Percentiles rank a stretch among this genome's conserved stretches.
phyloP scores from a whole-genome alignment of 495 filamentous ascomycete genomes.

The Clohesyomyces aquaticus region DNA sequence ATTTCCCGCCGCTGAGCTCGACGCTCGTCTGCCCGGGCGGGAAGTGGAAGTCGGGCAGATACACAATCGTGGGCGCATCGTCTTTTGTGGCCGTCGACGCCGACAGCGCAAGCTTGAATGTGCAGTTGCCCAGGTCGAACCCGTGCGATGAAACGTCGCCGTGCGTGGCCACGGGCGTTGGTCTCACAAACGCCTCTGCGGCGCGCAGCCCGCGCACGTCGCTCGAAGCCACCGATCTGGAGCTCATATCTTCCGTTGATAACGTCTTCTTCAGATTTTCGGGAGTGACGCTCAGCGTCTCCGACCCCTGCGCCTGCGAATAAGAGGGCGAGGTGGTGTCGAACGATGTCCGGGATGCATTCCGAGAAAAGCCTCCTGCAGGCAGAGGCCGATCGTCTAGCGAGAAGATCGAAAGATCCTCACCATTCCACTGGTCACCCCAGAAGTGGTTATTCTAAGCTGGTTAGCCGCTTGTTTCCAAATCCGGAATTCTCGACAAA shows the following conservation, averaged over 20 bases:
- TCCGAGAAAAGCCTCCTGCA: constrained; percentile 46
- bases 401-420: constrained; percentile 91
- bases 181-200: constrained; percentile 88
- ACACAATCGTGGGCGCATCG: constrained; percentile 77
- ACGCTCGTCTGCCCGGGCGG: constrained; percentile 70
- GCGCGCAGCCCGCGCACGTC: constrained; percentile 70
- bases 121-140: constrained; percentile 64
- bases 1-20: constrained; percentile 82
- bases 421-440: constrained; percentile 97
- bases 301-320: constrained; percentile 57
- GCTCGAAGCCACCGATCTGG: constrained; percentile 11
- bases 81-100: constrained; percentile 49
- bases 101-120: constrained; percentile 44
- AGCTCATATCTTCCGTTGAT: constrained; percentile 53
- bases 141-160: constrained; percentile 68
- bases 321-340: constrained; percentile 61
- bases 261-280: constrained; percentile 74
- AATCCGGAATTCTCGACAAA: constrained; percentile 27
- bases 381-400: constrained; percentile 75
- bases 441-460: constrained; percentile 75
- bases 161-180: constrained; percentile 74
- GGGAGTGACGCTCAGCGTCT: constrained; percentile 58
- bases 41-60: constrained; percentile 92
- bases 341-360: constrained; percentile 47
- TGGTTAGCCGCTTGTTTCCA: constrained; percentile 38